Evolutionary conservation across 2,329 filamentous ascomycete genomes (phyloP), one percentile per base, ranked within the genome.

Genomic region (Diaporthe humulicola): DNA sequence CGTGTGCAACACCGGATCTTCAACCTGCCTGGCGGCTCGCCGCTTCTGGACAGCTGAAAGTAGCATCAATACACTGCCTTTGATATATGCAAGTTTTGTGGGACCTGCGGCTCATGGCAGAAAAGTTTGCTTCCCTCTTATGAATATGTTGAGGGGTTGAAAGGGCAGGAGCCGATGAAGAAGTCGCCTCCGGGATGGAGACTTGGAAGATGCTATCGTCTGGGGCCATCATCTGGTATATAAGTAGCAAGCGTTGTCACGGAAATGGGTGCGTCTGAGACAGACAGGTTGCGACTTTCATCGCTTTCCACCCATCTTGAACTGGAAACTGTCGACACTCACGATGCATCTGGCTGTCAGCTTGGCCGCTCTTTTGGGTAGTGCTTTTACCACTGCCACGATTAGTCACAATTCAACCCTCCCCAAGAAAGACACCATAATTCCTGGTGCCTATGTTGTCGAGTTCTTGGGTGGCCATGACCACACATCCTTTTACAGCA

Each of bases 401-500:
- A n/a, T 3, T 4, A 72, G 36, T 36, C 57, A 7, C 28, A 42
- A 15, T 14, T 15, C 57, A n/a, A 61, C 17, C 12, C 12, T 42
- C 2, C 28, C 67, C 10, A 15, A 33, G 3, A 36, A 48, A 40
- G 10, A n/a, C 3, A 58, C 70, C 28, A 48, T 45, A 4, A 54
- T 70, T 50, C 60, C 74, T 30, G 73, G 73, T 28, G 69, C 74
- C n/a, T 77, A 76, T 60, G 77, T 80, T n/a, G 79, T 80, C 42
- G 79, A 80, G 61, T 79, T 80, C 15, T 64, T 75, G 8, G 78
- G 75, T 12, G 73, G 71, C 22, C 64, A 74, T 60, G 77, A 79
- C 73, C 54, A 74, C 12, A 52, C 50, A 4, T 71, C 75, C 1
- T 80, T 80, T 30, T 79, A 78, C 54, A n/a, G 70, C 25, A 66